Evolutionary conservation across 768 basidiomycete species (phyloP), one percentile per base, ranked within the genome.

Genomic region (Agaricus subrufescens): DNA sequence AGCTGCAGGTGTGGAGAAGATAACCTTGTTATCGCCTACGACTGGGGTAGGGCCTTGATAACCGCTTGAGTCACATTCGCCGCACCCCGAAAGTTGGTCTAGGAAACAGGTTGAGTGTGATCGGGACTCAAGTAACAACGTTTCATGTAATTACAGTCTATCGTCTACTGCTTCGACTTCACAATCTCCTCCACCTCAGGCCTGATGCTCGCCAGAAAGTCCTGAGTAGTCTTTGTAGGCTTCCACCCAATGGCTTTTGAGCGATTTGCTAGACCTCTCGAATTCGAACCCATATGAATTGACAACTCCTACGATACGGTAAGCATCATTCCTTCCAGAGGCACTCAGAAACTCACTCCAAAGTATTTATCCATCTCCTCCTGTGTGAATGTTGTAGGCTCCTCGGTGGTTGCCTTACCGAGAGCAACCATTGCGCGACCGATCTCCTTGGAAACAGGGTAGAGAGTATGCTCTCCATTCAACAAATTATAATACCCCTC

Each of bases 401-500:
- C 75, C 15, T 69, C 58, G 44, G 60, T 70, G 48, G 66, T 63
- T 23, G 66, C 63, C 57, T 69, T 75, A 1, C 75, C 76, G 4
- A 74, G 50, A 5, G 68, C 68, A 4, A 74, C 64, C 14, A 82
- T 63, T 0, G 62, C 73, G 30, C 73, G 64, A 0, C 72, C 73
- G 23, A 80, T 70, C 25, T 65, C 77, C 67, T 65, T 64, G 1
- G 66, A 63, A 10, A 79, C 64, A 23, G 71, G 66, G 26, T 70
- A 67, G 30, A 74, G 58, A 5, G 63, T 66, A 50, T 80, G 73
- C 51, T 83, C 78, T 19, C 75, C 78, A 52, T 73, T 79, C 61
- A 75, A 79, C 26, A 66, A 77, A 60, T 80, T 79, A 62, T 82
- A 82, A 37, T 73, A 76, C 0, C 81, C 81, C 4, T 69, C 63